These are phyloP conservation scores for Antonospora locustae DNA, from an alignment of 371 early-diverging fungal genomes.

Conservation along the genomic window DNA sequence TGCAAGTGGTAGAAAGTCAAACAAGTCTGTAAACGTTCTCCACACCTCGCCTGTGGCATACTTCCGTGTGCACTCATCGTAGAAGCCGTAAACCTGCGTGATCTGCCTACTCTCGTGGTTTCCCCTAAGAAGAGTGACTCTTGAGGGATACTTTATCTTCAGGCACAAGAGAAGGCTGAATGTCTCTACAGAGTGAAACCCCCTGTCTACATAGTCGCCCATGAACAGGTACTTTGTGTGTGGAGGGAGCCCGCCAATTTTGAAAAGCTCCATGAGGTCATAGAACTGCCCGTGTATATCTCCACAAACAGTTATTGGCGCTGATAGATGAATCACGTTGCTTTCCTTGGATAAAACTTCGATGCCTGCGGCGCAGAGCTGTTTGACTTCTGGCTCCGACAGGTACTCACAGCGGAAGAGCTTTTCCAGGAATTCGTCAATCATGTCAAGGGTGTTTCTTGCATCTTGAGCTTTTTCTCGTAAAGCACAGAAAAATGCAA, in stretches of 20 bases:
- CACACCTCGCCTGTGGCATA: slow-evolving; percentile 93
- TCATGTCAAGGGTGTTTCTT: too few relatives aligned
- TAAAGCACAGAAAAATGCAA: too few relatives aligned
- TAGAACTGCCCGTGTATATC: slow-evolving; percentile 99
- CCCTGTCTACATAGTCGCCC: slow-evolving; percentile 99
- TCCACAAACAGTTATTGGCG: slow-evolving; percentile 94
- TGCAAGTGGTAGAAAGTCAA: slow-evolving; percentile 88
- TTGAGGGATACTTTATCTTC: slow-evolving; percentile 80
- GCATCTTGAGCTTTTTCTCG: too few relatives aligned
- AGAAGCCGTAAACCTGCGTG: slow-evolving; percentile 97
- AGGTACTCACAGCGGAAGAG: slow-evolving; percentile 59
- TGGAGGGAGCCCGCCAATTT: slow-evolving; percentile 85
- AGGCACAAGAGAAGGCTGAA: slow-evolving; percentile 79
- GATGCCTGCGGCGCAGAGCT: slow-evolving; percentile 70
- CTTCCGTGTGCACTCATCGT: slow-evolving; percentile 93
- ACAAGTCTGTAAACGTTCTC: slow-evolving; percentile 90
- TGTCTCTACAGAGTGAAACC: slow-evolving; percentile 94
- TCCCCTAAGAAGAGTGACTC: slow-evolving; percentile 88
- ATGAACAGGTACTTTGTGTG: slow-evolving; percentile 95
- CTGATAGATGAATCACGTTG: slow-evolving; percentile 68
- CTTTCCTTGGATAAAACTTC: slow-evolving; percentile 70
- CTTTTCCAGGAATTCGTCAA: slow-evolving; percentile 56
- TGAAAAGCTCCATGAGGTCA: slow-evolving; percentile 88
- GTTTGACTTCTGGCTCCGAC: slow-evolving; percentile 66
- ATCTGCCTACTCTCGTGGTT: slow-evolving; percentile 97